A percentile compares a stretch with the other conserved stretches of the same genome.
Conservation (phyloP, 345 rosid species). For the Combretum micranthum region DNA sequence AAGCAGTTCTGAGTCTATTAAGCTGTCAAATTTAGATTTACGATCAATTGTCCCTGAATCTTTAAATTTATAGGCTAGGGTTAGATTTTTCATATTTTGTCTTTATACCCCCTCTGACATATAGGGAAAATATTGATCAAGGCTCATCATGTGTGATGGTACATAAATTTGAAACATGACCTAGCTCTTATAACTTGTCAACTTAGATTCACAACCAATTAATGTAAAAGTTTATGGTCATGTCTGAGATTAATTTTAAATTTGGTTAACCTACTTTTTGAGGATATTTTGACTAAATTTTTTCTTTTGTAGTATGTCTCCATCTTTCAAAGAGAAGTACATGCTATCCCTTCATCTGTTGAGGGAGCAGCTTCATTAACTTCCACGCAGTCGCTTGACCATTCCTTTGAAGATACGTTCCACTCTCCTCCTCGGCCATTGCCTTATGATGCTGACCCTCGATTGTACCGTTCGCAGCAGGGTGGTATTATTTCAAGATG, state of each 20-base stretch:
- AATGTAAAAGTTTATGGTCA: neutral
- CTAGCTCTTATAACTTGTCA: no score
- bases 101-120: no score
- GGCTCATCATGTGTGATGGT: no score
- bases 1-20: no score
- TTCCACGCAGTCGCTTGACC: conserved; percentile 59
- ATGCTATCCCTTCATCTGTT: conserved; percentile 65
- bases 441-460: conserved; percentile 84
- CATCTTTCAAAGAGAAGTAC: conserved; percentile 69
- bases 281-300: neutral
- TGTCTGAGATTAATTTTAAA: conserved; percentile 1
- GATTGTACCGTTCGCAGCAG: conserved; percentile 45
- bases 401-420: conserved; percentile 77
- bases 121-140: no score
- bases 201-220: no score
- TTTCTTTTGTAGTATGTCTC: conserved; percentile 49
- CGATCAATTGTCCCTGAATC: no score
- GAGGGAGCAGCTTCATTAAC: conserved; percentile 64
- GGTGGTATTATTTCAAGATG: conserved; percentile 56
- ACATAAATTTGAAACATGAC: no score
- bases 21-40: no score
- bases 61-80: no score
- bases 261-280: neutral
- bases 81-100: no score
- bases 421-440: conserved; percentile 92